Evolutionary conservation across 331 rosid species (phyloP), one percentile per base, ranked within the genome.

Genomic region (Pyrus hybrid): DNA sequence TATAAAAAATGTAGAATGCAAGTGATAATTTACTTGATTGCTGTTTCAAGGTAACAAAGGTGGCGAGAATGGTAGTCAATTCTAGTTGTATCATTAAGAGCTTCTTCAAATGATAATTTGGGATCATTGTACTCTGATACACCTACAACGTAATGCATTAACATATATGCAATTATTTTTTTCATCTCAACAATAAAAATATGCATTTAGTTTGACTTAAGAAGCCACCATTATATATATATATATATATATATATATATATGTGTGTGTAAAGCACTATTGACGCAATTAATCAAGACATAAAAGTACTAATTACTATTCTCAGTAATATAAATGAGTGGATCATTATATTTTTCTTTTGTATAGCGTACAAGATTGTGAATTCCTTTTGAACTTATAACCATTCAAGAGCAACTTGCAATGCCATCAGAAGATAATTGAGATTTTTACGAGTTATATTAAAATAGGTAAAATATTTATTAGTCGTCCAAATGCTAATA

Each of bases 381-480:
- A 9, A 45, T 6, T 45, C 51, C 51, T 2, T 9, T 13, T 45
- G 51, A 45, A 45, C 14, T 10, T 45, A 45, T 13, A 45, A 45
- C 51, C 51, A 45, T 2, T 45, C 16, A 1, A 4, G 3, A 45
- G 4, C 51, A 45, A 16, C 51, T 16, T 45, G 16, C 51, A 45
- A 45, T 4, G 1, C 51, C 12, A 45, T 9, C 3, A 88, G 70
- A 81, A 90, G 30, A 90, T 77, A 43, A 83, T 87, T 79, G 22
- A 45, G n/a, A n/a, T 45, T 12, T 9, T 84, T 81, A 63, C 87
- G 87, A 76, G 85, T 88, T 6, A 5, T 7, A 70, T 84, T 85
- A 5, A 20, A 47, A 16, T 89, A 86, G 28, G 96, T 90, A 61
- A 91, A 45, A 84, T 76, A 32, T 56, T 73, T 22, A 91, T 90